phyloP scores from a whole-genome alignment of 495 filamentous ascomycete species.

The Astrothelium macrocarpum region DNA sequence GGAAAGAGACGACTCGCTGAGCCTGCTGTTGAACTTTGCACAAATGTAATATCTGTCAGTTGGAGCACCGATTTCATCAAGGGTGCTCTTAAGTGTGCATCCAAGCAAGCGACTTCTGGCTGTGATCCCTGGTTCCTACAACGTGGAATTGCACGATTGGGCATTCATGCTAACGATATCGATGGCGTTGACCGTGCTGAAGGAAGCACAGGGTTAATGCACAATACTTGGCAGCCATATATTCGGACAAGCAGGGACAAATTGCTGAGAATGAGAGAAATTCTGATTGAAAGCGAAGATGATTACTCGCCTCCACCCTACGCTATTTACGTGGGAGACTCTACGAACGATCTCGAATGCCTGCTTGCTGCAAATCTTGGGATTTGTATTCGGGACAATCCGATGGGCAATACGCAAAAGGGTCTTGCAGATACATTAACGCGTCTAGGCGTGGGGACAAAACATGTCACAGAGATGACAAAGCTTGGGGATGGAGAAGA shows the following conservation, averaged over 20 bases:
- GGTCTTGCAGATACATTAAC: slow-evolving; percentile 20
- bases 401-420: slow-evolving; percentile 15
- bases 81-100: slow-evolving; percentile 12
- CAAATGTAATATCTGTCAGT: slow-evolving; percentile 28
- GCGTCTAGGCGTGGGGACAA: slow-evolving; percentile 14
- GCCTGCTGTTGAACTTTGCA: not conserved
- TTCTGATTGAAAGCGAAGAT: not conserved
- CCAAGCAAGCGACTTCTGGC: not conserved
- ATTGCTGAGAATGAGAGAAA: not conserved
- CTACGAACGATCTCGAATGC: slow-evolving; percentile 29
- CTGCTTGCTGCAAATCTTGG: slow-evolving; percentile 26
- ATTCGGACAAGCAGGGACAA: slow-evolving; percentile 29
- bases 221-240: not conserved
- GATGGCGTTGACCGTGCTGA: slow-evolving; percentile 17
- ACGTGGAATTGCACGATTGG: not conserved
- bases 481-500: not conserved
- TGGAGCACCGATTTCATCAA: slow-evolving; percentile 27
- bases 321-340: slow-evolving; percentile 28
- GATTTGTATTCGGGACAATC: slow-evolving; percentile 28
- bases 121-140: not conserved
- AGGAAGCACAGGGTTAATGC: slow-evolving; percentile 18
- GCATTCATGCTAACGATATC: slow-evolving; percentile 26
- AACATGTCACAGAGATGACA: not conserved
- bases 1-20: not conserved
- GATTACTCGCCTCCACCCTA: not conserved